Conservation (phyloP, 306 rosid species). For the Heteromeles arbutifolia region DNA sequence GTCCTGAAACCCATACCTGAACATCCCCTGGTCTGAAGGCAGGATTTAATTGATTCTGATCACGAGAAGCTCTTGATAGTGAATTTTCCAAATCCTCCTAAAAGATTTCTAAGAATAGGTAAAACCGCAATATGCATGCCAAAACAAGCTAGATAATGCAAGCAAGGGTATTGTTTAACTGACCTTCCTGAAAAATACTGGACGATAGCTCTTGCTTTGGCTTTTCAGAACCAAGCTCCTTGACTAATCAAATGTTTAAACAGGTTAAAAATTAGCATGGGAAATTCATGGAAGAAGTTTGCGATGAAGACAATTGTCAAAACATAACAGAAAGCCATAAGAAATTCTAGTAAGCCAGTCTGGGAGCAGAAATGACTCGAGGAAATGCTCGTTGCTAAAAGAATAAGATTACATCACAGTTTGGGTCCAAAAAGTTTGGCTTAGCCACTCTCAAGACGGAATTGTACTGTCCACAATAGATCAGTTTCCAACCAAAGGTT, state of each 20-base stretch:
- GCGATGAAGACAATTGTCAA: neutral
- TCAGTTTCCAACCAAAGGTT: neutral
- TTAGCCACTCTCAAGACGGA: neutral
- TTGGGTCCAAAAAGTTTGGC: neutral
- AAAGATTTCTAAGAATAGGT: conserved; percentile 18
- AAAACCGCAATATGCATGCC: neutral
- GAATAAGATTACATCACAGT: neutral
- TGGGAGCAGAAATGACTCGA: neutral
- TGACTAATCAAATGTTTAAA: conserved; percentile 45
- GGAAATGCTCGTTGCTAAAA: neutral
- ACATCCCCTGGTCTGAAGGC: conserved; percentile 61
- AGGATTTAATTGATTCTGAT: conserved; percentile 64
- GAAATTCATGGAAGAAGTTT: conserved; percentile 2
- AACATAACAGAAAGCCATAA: neutral
- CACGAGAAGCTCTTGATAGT: conserved; percentile 49
- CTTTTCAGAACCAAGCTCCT: conserved; percentile 70
- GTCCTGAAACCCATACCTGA: conserved; percentile 47
- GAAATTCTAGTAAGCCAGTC: neutral
- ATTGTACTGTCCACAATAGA: neutral
- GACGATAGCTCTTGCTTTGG: conserved; percentile 81
- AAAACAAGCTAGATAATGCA: conserved; percentile 12
- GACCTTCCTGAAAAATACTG: conserved; percentile 90
- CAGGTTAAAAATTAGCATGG: conserved; percentile 12
- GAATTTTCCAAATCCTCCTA: conserved; percentile 90
- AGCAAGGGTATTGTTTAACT: conserved; percentile 11